phyloP scores from a whole-genome alignment of 2,329 filamentous ascomycete species.

The Pseudogymnoascus sp. region DNA sequence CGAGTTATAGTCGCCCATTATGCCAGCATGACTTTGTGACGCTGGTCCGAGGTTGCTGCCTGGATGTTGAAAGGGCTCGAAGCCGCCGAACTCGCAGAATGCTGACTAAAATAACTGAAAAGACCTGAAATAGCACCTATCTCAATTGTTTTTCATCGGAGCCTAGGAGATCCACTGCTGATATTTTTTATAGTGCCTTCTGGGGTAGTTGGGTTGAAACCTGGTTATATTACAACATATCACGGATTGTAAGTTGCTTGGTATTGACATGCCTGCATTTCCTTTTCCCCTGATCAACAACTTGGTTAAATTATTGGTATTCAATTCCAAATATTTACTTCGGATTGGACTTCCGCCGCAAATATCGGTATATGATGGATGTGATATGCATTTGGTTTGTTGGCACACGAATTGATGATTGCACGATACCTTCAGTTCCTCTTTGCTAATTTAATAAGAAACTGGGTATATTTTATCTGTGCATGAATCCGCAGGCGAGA shows the following conservation, averaged over 20 bases:
- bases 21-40: conserved; percentile 17
- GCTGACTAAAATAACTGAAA: conserved; percentile 57
- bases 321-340: background rate
- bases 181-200: background rate
- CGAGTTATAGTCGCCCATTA: conserved; percentile 10
- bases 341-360: background rate
- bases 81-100: conserved; percentile 31
- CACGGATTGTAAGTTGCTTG: background rate
- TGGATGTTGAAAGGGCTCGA: conserved; percentile 17
- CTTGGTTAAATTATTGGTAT: background rate
- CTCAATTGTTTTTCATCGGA: background rate
- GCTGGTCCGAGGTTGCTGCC: conserved; percentile 8
- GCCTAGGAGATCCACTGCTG: background rate
- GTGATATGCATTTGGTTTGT: background rate
- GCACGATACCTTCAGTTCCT: background rate
- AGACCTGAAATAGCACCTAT: conserved; percentile 57
- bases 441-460: background rate
- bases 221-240: background rate
- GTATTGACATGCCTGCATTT: background rate
- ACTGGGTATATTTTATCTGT: background rate
- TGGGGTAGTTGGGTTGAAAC: too few relatives aligned
- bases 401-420: too few relatives aligned
- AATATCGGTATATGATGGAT: background rate
- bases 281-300: background rate
- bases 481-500: background rate